A percentile compares a stretch with the other conserved stretches of the same genome.
These are phyloP conservation scores for Geotrichum aggregatum DNA, from an alignment of 1,139 yeast species.

Conservation along the genomic window DNA sequence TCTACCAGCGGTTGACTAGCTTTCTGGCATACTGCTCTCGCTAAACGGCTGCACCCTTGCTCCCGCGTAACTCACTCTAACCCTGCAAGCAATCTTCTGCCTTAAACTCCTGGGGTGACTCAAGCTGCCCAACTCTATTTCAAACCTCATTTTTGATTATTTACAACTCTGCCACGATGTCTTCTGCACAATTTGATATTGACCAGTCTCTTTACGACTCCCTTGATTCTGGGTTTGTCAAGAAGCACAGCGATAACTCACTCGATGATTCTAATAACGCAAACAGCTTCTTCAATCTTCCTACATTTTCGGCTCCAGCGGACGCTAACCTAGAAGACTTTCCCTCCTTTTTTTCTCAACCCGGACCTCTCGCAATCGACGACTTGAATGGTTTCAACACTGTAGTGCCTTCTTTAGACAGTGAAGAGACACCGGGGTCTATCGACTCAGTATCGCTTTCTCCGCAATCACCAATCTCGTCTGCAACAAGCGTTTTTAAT, in stretches of 20 bases:
- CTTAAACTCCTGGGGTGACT: too few species aligned
- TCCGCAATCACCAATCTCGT: constrained; percentile 16
- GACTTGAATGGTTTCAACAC: not conserved
- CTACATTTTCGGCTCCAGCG: not conserved
- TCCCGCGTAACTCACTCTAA: not conserved
- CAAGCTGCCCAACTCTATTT: not conserved
- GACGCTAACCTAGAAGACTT: not conserved
- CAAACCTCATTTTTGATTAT: not conserved
- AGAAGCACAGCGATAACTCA: not conserved
- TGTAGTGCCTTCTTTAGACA: constrained; percentile 9
- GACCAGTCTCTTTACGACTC: constrained; percentile 8
- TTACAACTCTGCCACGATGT: constrained; percentile 4
- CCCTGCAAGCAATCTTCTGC: not conserved
- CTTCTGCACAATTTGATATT: constrained; percentile 6
- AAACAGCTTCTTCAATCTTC: not conserved
- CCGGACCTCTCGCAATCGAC: not conserved
- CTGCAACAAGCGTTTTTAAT: not conserved
- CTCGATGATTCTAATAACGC: not conserved
- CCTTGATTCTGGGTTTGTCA: not conserved
- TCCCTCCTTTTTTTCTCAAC: not conserved
- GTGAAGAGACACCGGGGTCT: constrained; percentile 17
- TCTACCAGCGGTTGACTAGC: too few species aligned
- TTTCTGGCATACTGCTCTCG: not conserved
- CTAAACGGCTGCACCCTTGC: not conserved
- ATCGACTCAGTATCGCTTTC: constrained; percentile 15